phyloP scores from a whole-genome alignment of 1,284 basidiomycete genomes.

The Agroathelia rolfsii region DNA sequence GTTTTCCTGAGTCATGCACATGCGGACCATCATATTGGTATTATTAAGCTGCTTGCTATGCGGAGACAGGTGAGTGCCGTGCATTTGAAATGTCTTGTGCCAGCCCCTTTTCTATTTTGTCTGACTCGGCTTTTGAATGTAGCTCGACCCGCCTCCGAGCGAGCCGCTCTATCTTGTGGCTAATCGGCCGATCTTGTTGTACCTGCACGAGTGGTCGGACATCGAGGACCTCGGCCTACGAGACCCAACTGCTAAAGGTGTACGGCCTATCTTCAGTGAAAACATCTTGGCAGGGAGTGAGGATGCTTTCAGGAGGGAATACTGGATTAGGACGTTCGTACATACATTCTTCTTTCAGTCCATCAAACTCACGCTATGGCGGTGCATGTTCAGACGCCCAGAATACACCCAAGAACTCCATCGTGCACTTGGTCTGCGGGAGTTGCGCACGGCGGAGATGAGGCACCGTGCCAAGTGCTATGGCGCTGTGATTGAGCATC shows the following conservation, averaged over 20 bases:
- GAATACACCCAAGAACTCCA: slow-evolving; percentile 33
- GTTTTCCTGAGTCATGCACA: slow-evolving; percentile 89
- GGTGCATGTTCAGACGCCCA: slow-evolving; percentile 32
- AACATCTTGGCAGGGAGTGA: no score
- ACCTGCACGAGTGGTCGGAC: slow-evolving; percentile 55
- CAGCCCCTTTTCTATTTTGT: slow-evolving; percentile 4
- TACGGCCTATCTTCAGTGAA: slow-evolving; percentile 46
- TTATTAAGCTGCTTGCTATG: slow-evolving; percentile 66
- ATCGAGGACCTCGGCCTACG: slow-evolving; percentile 60
- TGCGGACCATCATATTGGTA: slow-evolving; percentile 87
- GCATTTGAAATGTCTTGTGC: background rate
- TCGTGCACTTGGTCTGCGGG: slow-evolving; percentile 38
- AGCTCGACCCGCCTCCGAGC: slow-evolving; percentile 51
- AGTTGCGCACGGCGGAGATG: slow-evolving; percentile 60
- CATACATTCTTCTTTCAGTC: no score
- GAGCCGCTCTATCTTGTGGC: slow-evolving; percentile 67
- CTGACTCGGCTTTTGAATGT: slow-evolving; percentile 4
- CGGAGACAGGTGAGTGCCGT: slow-evolving; percentile 52
- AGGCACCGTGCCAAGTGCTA: slow-evolving; percentile 66
- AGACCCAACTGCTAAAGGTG: slow-evolving; percentile 35
- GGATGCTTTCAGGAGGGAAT: no score
- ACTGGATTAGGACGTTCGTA: no score
- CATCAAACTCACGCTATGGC: no score
- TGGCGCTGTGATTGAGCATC: slow-evolving; percentile 60
- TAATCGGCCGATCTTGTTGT: slow-evolving; percentile 42